Base-by-base conservation (phyloP, 2,329 filamentous ascomycete genomes). In the Claviceps pazoutovae region DNA sequence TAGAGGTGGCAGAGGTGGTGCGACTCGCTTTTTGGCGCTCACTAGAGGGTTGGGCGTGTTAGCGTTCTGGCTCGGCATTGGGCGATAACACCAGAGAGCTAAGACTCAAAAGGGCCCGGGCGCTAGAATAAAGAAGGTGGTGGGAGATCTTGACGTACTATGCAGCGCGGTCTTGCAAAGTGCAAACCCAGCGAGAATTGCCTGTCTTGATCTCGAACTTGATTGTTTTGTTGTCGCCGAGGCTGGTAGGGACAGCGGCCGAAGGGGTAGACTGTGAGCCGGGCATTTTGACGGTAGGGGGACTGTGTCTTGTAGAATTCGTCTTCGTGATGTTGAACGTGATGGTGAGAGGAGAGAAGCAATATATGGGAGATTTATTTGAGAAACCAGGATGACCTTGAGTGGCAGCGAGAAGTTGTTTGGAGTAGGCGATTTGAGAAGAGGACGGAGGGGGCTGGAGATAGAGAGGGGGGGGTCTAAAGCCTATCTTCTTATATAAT, bases 131-230 rank as follows among this genome's bases (percentile, higher is more conserved):
- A 4, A 34, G 30, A 34, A 34, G 30, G 30, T 34, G 30, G 30
- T 34, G 30, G 7, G 26, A 30, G 8, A 3, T 34, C 9, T 26
- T 16, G 26, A 64, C 71, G 55, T 68, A 75, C 73, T 74, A 72
- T 13, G 62, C 51, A 55, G 59, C 53, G 51, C 72, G 70, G 61
- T 75, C 71, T 55, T 73, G 66, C 5, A 74, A 60, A 19, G 66
- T 68, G 62, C 71, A 74, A 42, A 60, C 50, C 59, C 65, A 69
- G 46, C 61, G 62, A 47, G 62, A 56, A 58, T 66, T 63, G 54
- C 71, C 71, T 42, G 72, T 65, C 63, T 67, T 69, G 63, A 75
- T 68, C 46, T 70, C 60, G 64, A 75, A 75, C 61, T 67, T 67
- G 65, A 75, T 66, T 53, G 65, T 69, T 54, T 58, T 63, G 58